A percentile compares a stretch with the other conserved stretches of the same genome.
Evolutionary conservation across 257 asterid genomes (phyloP).

Genomic region (Prunella vulgaris): DNA sequence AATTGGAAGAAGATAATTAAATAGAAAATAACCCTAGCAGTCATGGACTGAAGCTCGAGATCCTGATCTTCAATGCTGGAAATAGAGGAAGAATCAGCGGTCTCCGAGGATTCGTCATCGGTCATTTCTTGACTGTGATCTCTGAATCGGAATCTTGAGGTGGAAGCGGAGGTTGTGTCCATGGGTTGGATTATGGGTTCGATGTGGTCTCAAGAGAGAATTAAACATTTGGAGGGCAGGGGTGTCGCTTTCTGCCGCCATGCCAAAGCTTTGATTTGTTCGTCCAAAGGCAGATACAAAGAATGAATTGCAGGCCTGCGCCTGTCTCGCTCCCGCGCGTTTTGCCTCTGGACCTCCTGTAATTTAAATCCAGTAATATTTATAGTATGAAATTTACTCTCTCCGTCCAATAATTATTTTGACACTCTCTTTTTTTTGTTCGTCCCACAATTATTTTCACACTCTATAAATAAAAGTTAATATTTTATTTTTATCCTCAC

Average conservation of each 20-base stretch:
- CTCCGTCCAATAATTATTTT: too few relatives aligned
- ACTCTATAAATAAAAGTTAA: too few relatives aligned
- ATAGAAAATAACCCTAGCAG: conserved; percentile 52
- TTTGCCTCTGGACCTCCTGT: not conserved
- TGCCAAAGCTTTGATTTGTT: conserved; percentile 43
- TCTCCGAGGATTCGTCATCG: conserved; percentile 30
- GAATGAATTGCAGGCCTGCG: conserved; percentile 24
- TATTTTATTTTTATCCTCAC: too few relatives aligned
- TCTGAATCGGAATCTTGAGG: conserved; percentile 53
- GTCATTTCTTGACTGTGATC: conserved; percentile 36
- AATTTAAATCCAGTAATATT: too few relatives aligned
- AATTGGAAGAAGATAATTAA: not conserved
- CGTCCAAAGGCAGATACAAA: conserved; percentile 15
- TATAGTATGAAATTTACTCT: too few relatives aligned
- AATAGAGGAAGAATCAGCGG: conserved; percentile 40
- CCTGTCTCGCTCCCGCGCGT: not conserved
- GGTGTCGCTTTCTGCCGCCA: conserved; percentile 31
- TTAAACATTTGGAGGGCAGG: not conserved
- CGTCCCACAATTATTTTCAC: too few relatives aligned
- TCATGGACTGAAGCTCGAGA: conserved; percentile 64
- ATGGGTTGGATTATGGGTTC: conserved; percentile 14
- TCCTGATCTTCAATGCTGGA: conserved; percentile 40
- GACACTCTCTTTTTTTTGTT: too few relatives aligned
- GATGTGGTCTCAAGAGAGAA: not conserved
- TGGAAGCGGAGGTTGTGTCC: conserved; percentile 34